phyloP scores from a whole-genome alignment of 1,139 yeast species.

The Sugiyamaella novakii region DNA sequence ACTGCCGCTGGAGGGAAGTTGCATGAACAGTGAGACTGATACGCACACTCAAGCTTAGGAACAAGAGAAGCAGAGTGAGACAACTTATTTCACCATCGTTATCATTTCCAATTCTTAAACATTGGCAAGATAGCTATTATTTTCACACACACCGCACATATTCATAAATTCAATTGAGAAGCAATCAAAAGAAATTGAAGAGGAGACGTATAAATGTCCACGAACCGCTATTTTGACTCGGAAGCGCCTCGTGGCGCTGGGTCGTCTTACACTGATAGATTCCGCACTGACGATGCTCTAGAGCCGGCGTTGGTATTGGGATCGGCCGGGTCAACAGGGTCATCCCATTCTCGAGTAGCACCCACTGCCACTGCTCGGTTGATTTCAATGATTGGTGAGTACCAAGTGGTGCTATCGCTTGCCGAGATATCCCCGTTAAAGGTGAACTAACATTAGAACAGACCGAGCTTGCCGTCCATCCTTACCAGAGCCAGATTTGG shows the following conservation, averaged over 20 bases:
- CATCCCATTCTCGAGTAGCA: slow-evolving; percentile 23
- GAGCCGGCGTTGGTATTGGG: slow-evolving; percentile 23
- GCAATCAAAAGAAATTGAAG: too few relatives aligned
- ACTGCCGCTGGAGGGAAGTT: too few relatives aligned
- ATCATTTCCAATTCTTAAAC: too few relatives aligned
- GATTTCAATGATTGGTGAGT: slow-evolving; percentile 34
- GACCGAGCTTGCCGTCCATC: slow-evolving; percentile 90
- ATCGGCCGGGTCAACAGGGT: slow-evolving; percentile 19
- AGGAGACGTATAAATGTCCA: slow-evolving; percentile 15
- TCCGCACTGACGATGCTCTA: slow-evolving; percentile 40
- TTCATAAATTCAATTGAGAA: too few relatives aligned
- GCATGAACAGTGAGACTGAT: too few relatives aligned
- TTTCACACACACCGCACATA: too few relatives aligned
- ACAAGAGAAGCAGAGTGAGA: too few relatives aligned
- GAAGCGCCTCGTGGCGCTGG: slow-evolving; percentile 25
- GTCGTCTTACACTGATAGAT: slow-evolving; percentile 44
- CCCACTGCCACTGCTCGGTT: slow-evolving; percentile 32
- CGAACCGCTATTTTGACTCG: slow-evolving; percentile 25
- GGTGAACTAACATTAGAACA: slow-evolving; percentile 28
- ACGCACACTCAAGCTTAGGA: too few relatives aligned
- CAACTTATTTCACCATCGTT: too few relatives aligned
- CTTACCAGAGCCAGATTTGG: slow-evolving; percentile 82
- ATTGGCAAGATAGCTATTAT: too few relatives aligned
- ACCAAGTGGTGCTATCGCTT: not conserved
- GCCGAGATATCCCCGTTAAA: not conserved